Evolutionary conservation across 805 yeast species (phyloP), one percentile per base, ranked within the genome.

Genomic region (Barnettozyma californica): DNA sequence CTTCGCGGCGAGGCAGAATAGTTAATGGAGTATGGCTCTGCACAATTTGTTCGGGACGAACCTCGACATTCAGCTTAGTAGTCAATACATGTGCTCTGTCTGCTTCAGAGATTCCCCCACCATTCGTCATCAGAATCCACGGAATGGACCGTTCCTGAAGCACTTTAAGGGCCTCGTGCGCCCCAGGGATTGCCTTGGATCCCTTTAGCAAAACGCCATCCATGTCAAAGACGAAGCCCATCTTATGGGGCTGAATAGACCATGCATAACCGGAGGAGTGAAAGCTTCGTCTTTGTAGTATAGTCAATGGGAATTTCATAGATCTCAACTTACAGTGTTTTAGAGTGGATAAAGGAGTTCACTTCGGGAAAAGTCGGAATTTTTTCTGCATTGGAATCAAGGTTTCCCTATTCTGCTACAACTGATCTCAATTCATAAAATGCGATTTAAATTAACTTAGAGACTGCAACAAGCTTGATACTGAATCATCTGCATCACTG

Each of bases 151-250:
- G 60, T 8, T 72, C 53, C 40, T 82, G 69, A 41, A 91, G 68
- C 16, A 78, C 62, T 42, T 70, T 62, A 27, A 87, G 67, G 0
- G 95, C 85, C 16, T 73, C 73, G 11, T 68, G 68, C 2, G 96
- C 96, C 40, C 71, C 73, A 1, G 81, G 79, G 42, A 90, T 78
- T 1, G 91, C 78, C 43, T 72, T 72, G 19, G 77, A 68, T 18
- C 97, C 96, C 52, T 91, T 78, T 19, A 91, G 61, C 20, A 91
- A 68, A 9, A 91, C 97, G 8, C 97, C 97, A 66, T 91, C 97
- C 49, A 91, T 90, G 55, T 57, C 61, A 29, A 57, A 57, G 27
- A 57, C 61, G 27, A 57, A 57, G 3, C 58, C 61, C 1, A 53
- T 43, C 41, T 53, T 51, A 36, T 40, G 26, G 7, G 57, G 50